Conservation (phyloP, 2,329 filamentous ascomycete genomes). For the Exophiala viscosa region DNA sequence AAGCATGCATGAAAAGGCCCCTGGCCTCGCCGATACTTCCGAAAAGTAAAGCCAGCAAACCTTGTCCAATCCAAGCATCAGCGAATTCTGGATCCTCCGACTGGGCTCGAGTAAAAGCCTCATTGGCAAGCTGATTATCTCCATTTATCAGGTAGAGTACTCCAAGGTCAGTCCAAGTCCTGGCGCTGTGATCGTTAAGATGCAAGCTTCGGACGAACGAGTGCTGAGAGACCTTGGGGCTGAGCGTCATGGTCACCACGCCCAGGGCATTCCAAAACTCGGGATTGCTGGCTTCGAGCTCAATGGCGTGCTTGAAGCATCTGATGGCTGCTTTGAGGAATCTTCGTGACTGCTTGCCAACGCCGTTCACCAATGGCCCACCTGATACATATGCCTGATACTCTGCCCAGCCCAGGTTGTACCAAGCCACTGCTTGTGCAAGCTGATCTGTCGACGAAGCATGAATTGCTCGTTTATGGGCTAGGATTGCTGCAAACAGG, state of each 20-base stretch:
- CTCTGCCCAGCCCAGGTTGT: conserved; percentile 94
- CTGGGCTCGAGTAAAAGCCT: conserved; percentile 84
- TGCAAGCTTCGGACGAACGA: conserved; percentile 89
- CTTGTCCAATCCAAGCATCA: conserved; percentile 91
- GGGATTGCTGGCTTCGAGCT: conserved; percentile 86
- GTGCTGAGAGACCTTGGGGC: conserved; percentile 84
- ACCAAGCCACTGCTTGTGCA: conserved; percentile 92
- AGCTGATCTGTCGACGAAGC: conserved; percentile 70
- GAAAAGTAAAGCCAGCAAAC: conserved; percentile 72
- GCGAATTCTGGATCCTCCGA: conserved; percentile 92
- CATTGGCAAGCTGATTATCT: conserved; percentile 80
- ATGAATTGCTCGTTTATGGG: conserved; percentile 80
- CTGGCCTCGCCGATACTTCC: conserved; percentile 75
- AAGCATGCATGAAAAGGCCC: conserved; percentile 85
- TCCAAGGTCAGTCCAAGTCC: conserved; percentile 87
- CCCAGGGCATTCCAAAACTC: conserved; percentile 98
- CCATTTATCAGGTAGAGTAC: conserved; percentile 79
- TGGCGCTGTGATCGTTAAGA: conserved; percentile 80
- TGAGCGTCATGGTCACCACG: conserved; percentile 81
- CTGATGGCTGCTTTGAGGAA: conserved; percentile 78
- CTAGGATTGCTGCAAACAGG: conserved; percentile 71
- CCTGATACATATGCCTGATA: conserved; percentile 65
- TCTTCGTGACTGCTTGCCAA: conserved; percentile 54
- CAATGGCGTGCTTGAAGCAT: conserved; percentile 93
- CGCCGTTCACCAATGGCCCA: conserved; percentile 33